Conservation (phyloP, 495 filamentous ascomycete species). For the Tuber magnatum region DNA sequence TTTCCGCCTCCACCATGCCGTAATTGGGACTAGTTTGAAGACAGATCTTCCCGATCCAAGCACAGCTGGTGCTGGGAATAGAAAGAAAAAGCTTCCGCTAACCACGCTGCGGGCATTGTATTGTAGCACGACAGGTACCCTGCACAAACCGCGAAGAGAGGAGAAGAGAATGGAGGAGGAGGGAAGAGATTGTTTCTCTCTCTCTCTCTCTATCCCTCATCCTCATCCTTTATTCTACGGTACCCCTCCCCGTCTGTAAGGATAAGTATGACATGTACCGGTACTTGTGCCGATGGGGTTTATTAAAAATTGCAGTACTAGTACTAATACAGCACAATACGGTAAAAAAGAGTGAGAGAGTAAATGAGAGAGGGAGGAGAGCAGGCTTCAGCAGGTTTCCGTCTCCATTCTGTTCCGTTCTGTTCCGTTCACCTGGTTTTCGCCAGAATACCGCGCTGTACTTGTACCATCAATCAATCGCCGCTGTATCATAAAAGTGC, state of each 20-base stretch:
- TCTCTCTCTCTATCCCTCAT: not conserved
- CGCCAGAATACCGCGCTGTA: not conserved
- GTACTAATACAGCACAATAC: not conserved
- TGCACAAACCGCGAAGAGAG: not conserved
- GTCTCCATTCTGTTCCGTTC: constrained; percentile 6
- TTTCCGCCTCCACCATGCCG: not conserved
- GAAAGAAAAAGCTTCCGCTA: not conserved
- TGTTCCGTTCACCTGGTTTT: constrained; percentile 25
- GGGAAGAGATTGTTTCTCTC: not conserved
- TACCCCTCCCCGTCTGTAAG: not conserved
- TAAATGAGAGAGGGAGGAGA: not conserved
- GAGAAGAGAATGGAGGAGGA: not conserved
- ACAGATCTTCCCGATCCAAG: not conserved
- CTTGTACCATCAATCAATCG: not conserved
- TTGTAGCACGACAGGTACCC: not conserved
- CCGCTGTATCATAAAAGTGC: not conserved
- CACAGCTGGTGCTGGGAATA: not conserved
- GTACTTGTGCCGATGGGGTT: not conserved
- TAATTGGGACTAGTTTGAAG: not conserved
- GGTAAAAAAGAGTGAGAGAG: not conserved
- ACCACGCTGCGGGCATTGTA: not conserved
- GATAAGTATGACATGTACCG: not conserved
- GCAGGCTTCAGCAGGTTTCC: not conserved
- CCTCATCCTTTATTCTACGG: not conserved
- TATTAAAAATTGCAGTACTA: not conserved